Conservation (phyloP, 2,329 filamentous ascomycete species). For the Chalara sp. region DNA sequence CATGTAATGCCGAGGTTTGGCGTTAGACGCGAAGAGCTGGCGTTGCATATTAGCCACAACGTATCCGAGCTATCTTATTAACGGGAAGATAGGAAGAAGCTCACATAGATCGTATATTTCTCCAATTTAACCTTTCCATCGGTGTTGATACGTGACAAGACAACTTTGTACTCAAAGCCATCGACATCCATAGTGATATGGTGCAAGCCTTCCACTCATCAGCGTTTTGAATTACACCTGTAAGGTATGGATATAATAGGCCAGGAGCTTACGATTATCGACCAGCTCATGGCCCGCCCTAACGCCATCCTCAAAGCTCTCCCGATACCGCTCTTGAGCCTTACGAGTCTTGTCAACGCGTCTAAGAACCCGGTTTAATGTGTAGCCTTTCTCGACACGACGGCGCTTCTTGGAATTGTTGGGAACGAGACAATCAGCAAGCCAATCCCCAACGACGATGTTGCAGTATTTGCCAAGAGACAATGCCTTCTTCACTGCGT, state of each 20-base stretch:
- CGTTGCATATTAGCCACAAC: neutral
- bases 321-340: slow-evolving; percentile 31
- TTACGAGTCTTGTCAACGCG: slow-evolving; percentile 27
- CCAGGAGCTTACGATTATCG: slow-evolving; percentile 38
- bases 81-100: slow-evolving; percentile 17
- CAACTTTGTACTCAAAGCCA: slow-evolving; percentile 57
- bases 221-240: neutral
- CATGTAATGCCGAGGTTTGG: slow-evolving; percentile 52
- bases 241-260: neutral
- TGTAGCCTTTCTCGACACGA: slow-evolving; percentile 11
- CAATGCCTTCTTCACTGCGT: slow-evolving; percentile 34
- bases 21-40: slow-evolving; percentile 64
- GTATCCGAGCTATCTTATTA: neutral
- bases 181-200: slow-evolving; percentile 57
- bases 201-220: slow-evolving; percentile 27
- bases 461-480: slow-evolving; percentile 27
- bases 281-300: slow-evolving; percentile 35
- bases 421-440: slow-evolving; percentile 32
- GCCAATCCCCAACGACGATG: slow-evolving; percentile 41
- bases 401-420: slow-evolving; percentile 25
- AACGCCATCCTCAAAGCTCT: slow-evolving; percentile 26
- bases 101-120: slow-evolving; percentile 52
- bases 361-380: slow-evolving; percentile 14
- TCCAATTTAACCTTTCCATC: slow-evolving; percentile 43
- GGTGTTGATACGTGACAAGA: slow-evolving; percentile 47